phyloP scores from a whole-genome alignment of 2,329 filamentous ascomycete genomes.

The Venturia pyrina region DNA sequence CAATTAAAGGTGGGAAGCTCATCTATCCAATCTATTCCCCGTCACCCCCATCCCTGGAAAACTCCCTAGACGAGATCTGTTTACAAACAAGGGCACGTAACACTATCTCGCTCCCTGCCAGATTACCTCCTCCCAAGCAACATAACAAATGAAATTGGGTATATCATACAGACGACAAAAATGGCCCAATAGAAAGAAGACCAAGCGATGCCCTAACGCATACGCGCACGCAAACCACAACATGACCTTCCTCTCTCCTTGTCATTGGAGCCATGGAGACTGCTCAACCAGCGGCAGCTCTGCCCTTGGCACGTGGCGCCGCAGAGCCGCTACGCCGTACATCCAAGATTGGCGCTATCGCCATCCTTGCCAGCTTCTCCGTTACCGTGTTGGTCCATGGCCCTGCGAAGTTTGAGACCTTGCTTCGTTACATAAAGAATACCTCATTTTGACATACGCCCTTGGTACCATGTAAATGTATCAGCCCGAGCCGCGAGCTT shows the following conservation, averaged over 20 bases:
- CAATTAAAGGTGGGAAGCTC: background rate
- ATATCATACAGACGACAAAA: conserved; percentile 1
- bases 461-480: background rate
- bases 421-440: background rate
- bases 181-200: background rate
- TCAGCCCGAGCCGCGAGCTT: background rate
- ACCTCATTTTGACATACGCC: background rate
- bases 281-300: background rate
- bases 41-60: background rate
- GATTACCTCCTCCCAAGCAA: background rate
- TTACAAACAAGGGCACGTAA: background rate
- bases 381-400: background rate
- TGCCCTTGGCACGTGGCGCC: background rate
- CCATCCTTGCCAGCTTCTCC: background rate
- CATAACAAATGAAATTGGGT: background rate
- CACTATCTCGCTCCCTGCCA: background rate
- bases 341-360: background rate
- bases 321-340: background rate
- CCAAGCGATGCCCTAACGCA: background rate
- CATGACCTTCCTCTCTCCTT: background rate
- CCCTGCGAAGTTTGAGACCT: background rate
- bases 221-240: background rate
- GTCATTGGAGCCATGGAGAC: background rate
- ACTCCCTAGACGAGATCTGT: background rate
- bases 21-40: background rate